Percentiles rank a stretch among this genome's conserved stretches.
Evolutionary conservation across 768 basidiomycete genomes (phyloP).

Genomic region (Baorangia bicolor): DNA sequence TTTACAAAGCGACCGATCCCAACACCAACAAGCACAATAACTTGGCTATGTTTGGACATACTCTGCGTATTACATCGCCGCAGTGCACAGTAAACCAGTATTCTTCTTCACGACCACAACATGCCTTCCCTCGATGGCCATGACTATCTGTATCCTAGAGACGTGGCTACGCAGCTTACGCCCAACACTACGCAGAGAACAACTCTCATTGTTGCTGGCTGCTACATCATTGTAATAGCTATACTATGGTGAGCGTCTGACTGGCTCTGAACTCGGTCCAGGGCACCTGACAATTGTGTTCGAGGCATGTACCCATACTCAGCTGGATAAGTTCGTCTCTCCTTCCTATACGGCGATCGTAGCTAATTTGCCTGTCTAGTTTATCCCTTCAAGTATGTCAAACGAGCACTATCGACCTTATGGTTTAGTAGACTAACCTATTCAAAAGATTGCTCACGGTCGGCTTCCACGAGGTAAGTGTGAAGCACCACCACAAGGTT

Average conservation of each 20-base stretch:
- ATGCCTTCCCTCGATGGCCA: conserved; percentile 29
- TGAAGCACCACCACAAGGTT: conserved; percentile 5
- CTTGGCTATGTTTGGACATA: neutral
- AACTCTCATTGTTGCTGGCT: conserved; percentile 78
- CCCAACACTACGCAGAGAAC: conserved; percentile 72
- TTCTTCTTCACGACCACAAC: conserved; percentile 25
- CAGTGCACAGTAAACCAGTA: conserved; percentile 5
- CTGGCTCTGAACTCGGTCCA: neutral
- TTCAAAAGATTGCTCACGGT: conserved; percentile 70
- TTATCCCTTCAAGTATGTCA: conserved; percentile 87
- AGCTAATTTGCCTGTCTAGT: conserved; percentile 43
- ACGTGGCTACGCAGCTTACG: conserved; percentile 40
- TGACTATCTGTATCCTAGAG: conserved; percentile 25
- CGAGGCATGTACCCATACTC: conserved; percentile 76
- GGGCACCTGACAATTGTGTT: conserved; percentile 1
- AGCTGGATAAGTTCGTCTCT: conserved; percentile 65
- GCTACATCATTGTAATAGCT: conserved; percentile 72
- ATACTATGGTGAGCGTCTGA: conserved; percentile 64
- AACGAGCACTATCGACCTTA: neutral
- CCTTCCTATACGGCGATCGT: neutral
- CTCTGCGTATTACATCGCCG: neutral
- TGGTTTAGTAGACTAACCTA: conserved; percentile 15
- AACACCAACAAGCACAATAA: too few relatives aligned
- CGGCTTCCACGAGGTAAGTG: conserved; percentile 78
- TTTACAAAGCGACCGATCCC: too few relatives aligned